Evolutionary conservation across 441 rosid species (phyloP), one percentile per base, ranked within the genome.

Genomic region (Sinapis alba): DNA sequence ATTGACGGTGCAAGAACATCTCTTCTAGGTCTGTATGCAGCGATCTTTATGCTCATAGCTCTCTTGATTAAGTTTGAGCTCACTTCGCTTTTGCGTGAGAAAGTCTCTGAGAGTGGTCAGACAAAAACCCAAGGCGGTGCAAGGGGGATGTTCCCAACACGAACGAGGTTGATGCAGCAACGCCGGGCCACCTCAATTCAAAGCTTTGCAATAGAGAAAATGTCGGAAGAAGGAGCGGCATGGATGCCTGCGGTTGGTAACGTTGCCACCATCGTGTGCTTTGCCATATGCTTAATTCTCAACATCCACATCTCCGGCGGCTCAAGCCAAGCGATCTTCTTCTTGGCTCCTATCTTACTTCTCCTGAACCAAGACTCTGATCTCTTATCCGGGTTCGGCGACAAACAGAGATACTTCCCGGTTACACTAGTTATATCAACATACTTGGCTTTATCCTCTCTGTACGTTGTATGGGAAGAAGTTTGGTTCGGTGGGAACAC

Each of bases 241-340:
- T 96, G 99, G 99, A 93, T 96, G 99, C 99, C 99, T 0, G 89
- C 96, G 0, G 94, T 91, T 24, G 99, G 99, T 50, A 96, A 96
- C 26, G 96, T 93, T 27, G 97, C 99, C 41, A 90, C 99, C 2
- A 78, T 88, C 34, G 88, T 91, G 97, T 96, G 99, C 84, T 96
- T 96, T 75, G 97, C 97, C 11, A 93, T 90, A 78, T 96, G 99
- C 88, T 82, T 96, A 69, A 91, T 93, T 78, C 82, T 93, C 87
- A 96, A 93, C 70, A 80, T 91, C 75, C 87, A 88, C 76, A 79
- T 93, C 70, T 87, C 96, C 0, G 99, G 97, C n/a, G 97, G 99
- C 20, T 96, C 99, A 30, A 93, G 89, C 81, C 92, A 86, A 75
- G 99, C 98, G 38, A 91, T 96, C 72, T 96, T 96, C 84, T 89